Evolutionary conservation across 2,329 filamentous ascomycete species (phyloP).

Genomic region (Alternaria solani): DNA sequence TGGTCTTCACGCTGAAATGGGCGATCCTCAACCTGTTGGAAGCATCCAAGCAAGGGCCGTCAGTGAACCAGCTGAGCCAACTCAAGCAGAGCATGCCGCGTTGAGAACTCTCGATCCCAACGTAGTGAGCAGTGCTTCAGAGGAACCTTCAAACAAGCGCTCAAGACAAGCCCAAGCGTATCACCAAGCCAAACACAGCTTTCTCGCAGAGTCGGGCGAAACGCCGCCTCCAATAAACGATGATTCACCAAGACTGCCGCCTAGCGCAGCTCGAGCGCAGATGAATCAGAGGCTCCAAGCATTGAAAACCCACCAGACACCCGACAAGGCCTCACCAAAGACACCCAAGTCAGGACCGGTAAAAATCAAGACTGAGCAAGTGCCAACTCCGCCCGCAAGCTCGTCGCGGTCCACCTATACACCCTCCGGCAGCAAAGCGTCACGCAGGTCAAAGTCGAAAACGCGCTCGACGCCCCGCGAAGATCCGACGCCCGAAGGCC

Average conservation of each 20-base stretch:
- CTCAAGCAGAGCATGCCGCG: constrained; percentile 9
- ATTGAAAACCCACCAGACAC: constrained; percentile 21
- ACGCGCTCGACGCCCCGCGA: constrained; percentile 12
- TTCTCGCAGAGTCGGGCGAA: constrained; percentile 42
- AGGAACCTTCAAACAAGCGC: constrained; percentile 32
- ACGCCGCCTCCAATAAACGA: constrained; percentile 25
- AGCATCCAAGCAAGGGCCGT: constrained; percentile 28
- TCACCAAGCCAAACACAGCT: constrained; percentile 19
- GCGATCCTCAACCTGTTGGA: background rate
- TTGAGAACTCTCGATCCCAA: constrained; percentile 41
- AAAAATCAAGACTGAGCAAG: constrained; percentile 27
- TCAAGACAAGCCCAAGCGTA: constrained; percentile 18
- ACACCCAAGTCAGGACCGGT: constrained; percentile 19
- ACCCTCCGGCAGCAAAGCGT: constrained; percentile 1
- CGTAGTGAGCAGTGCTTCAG: constrained; percentile 19
- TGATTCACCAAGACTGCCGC: constrained; percentile 24
- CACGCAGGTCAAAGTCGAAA: constrained; percentile 9
- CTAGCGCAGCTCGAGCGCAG: constrained; percentile 34
- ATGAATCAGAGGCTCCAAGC: constrained; percentile 35
- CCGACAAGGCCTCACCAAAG: constrained; percentile 15
- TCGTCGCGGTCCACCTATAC: constrained; percentile 14
- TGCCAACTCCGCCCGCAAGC: constrained; percentile 20
- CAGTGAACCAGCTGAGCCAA: constrained; percentile 28
- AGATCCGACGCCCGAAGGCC: constrained; percentile 25
- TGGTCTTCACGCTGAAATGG: background rate